Evolutionary conservation across 345 rosid genomes (phyloP).

Genomic region (Eucalyptus camaldulensis): DNA sequence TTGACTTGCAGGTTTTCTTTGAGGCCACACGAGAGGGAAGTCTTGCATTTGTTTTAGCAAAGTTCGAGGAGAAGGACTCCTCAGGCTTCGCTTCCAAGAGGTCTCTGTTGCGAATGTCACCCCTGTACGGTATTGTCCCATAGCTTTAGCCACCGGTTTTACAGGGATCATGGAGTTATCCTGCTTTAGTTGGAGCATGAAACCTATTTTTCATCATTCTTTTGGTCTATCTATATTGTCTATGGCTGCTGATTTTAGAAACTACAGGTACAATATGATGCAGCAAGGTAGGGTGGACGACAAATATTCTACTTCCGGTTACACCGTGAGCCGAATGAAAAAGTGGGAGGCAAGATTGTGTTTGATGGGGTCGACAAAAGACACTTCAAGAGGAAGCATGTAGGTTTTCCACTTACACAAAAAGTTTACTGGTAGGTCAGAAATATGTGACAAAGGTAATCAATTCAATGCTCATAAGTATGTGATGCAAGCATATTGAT

Average conservation of each 20-base stretch:
- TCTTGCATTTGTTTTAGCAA: conserved; percentile 30
- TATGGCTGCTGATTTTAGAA: neutral
- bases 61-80: conserved; percentile 45
- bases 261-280: conserved; percentile 57
- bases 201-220: neutral
- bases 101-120: conserved; percentile 48
- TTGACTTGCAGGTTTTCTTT: conserved; percentile 30
- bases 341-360: conserved; percentile 62
- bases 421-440: conserved; percentile 86
- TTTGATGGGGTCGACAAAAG: conserved; percentile 46
- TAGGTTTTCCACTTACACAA: conserved; percentile 39
- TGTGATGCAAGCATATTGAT: neutral
- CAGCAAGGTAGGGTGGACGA: conserved; percentile 34
- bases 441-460: conserved; percentile 34
- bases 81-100: conserved; percentile 71
- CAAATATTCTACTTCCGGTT: conserved; percentile 63
- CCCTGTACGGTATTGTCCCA: conserved; percentile 35
- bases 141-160: neutral
- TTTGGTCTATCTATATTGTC: neutral
- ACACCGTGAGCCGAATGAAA: conserved; percentile 24
- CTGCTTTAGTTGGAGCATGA: neutral
- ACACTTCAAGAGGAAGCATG: conserved; percentile 59
- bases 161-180: neutral
- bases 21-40: conserved; percentile 63
- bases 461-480: neutral